These are phyloP conservation scores for Prunus mongolica DNA, from an alignment of 306 rosid species.

Conservation along the genomic window DNA sequence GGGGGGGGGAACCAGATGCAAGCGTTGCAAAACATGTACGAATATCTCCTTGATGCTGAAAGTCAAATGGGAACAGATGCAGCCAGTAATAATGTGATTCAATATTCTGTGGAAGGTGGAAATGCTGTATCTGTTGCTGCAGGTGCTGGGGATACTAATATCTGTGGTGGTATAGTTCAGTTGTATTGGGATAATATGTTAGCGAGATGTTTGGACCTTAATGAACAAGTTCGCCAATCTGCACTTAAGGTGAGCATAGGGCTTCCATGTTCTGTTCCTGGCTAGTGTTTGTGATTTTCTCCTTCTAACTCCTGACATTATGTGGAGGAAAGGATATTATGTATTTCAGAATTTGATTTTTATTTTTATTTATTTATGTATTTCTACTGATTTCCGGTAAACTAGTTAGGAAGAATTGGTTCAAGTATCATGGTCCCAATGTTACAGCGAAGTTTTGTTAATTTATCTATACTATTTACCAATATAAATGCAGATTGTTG, in stretches of 20 bases:
- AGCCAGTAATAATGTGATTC: constrained; percentile 35
- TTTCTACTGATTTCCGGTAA: neutral
- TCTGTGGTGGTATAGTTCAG: constrained; percentile 96
- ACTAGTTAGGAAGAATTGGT: neutral
- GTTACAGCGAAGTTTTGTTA: neutral
- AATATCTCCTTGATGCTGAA: constrained; percentile 94
- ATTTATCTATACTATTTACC: neutral
- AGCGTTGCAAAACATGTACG: constrained; percentile 84
- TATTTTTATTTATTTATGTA: neutral
- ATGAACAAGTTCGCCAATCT: constrained; percentile 75
- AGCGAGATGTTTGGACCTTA: constrained; percentile 75
- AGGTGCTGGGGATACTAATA: constrained; percentile 98
- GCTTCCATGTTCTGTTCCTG: constrained; percentile 17
- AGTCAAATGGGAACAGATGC: constrained; percentile 72
- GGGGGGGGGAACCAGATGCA: constrained; percentile 61
- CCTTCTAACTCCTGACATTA: neutral
- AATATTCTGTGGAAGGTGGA: constrained; percentile 53
- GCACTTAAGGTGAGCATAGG: constrained; percentile 72
- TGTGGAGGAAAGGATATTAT: neutral
- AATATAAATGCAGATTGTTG: constrained; percentile 69
- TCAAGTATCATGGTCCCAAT: neutral
- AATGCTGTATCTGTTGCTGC: constrained; percentile 95
- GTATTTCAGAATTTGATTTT: neutral
- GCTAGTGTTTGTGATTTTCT: neutral
- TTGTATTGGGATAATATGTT: constrained; percentile 84